phyloP scores from a whole-genome alignment of 805 yeast genomes.

The Candida arabinofermentans region DNA sequence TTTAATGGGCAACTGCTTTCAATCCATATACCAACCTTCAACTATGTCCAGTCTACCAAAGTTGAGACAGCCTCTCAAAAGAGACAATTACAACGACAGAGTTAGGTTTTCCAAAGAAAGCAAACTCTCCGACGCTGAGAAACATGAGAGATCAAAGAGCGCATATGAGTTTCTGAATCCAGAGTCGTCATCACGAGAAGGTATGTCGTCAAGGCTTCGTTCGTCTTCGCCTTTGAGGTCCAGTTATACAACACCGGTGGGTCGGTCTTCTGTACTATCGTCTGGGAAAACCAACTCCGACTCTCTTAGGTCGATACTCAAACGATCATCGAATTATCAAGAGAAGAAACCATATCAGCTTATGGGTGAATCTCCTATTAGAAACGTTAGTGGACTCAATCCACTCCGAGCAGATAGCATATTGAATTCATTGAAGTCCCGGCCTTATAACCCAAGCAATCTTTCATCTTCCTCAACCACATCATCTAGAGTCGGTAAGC shows the following conservation, averaged over 20 bases:
- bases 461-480: slow-evolving; percentile 1
- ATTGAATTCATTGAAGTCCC: slow-evolving; percentile 15
- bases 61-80: slow-evolving; percentile 5
- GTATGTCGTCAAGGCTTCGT: slow-evolving; percentile 3
- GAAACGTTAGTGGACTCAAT: slow-evolving; percentile 11
- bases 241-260: slow-evolving; percentile 1
- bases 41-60: slow-evolving; percentile 4
- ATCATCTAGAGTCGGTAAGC: slow-evolving; percentile 1
- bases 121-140: slow-evolving; percentile 16
- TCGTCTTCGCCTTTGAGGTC: slow-evolving; percentile 3
- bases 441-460: slow-evolving; percentile 6
- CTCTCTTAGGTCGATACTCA: slow-evolving; percentile 13
- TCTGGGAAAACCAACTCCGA: slow-evolving; percentile 3
- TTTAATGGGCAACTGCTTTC: background rate
- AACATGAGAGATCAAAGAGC: slow-evolving; percentile 10
- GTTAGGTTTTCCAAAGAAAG: slow-evolving; percentile 17
- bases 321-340: slow-evolving; percentile 3
- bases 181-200: background rate
- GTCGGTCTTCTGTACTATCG: slow-evolving; percentile 1
- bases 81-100: no score
- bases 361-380: slow-evolving; percentile 28
- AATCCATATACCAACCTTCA: background rate
- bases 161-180: slow-evolving; percentile 12
- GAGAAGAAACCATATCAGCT: slow-evolving; percentile 23
- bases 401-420: slow-evolving; percentile 16